Percentiles rank a stretch among this genome's conserved stretches.
Conservation (phyloP, 345 rosid genomes). For the Euphorbia lathyris region DNA sequence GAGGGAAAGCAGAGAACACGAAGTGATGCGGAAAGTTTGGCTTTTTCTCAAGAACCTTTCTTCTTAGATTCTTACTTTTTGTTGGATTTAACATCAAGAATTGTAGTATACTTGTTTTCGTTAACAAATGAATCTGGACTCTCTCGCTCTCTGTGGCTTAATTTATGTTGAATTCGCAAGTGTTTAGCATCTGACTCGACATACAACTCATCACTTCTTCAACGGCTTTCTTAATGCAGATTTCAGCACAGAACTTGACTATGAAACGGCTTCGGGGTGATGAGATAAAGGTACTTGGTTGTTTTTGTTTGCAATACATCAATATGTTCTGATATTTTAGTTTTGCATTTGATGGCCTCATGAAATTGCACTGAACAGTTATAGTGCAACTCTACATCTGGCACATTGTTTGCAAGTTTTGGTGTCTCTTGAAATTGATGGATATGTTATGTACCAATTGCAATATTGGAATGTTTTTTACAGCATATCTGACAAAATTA, state of each 20-base stretch:
- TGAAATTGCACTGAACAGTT: constrained; percentile 2
- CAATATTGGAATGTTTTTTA: constrained; percentile 3
- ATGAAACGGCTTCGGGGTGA: constrained; percentile 83
- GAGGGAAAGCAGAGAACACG: no score
- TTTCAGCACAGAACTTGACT: constrained; percentile 70
- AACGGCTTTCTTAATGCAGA: constrained; percentile 47
- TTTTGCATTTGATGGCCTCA: not conserved
- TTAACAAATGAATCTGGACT: not conserved
- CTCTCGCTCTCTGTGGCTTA: not conserved
- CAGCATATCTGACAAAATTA: not conserved
- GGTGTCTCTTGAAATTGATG: not conserved
- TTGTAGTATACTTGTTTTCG: not conserved
- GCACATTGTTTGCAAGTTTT: not conserved
- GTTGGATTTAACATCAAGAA: not conserved
- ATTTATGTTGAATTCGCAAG: not conserved
- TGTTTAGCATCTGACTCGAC: not conserved
- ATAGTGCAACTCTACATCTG: not conserved
- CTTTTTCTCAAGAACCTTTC: not conserved
- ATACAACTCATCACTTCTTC: constrained; percentile 21
- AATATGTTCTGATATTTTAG: not conserved
- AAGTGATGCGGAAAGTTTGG: no score
- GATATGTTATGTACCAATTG: not conserved
- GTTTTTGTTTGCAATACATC: not conserved
- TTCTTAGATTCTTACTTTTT: not conserved
- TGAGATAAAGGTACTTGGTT: constrained; percentile 71